Percentiles rank a stretch among this genome's conserved stretches.
These are phyloP conservation scores for Globisporangium apiculatum DNA, from an alignment of 352 stramenopile genomes.

Conservation along the genomic window DNA sequence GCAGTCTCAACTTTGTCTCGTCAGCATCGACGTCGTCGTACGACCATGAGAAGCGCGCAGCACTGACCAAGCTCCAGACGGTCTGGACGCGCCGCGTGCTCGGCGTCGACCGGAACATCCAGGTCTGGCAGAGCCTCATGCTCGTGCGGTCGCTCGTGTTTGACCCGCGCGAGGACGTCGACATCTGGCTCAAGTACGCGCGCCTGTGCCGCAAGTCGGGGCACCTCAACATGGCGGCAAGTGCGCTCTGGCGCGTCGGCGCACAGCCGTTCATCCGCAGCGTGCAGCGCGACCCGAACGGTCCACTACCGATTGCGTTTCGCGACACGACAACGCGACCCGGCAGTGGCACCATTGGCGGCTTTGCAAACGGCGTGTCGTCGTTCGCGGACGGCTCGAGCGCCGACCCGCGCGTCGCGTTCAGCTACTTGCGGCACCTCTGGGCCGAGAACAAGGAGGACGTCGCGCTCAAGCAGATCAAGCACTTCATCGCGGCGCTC, in stretches of 20 bases:
- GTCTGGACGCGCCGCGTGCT: slow-evolving; percentile 88
- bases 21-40: slow-evolving; percentile 68
- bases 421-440: slow-evolving; percentile 76
- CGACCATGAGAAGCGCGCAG: slow-evolving; percentile 61
- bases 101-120: slow-evolving; percentile 91
- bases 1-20: slow-evolving; percentile 73
- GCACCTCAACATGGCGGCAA: slow-evolving; percentile 81
- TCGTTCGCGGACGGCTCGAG: slow-evolving; percentile 60
- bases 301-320: slow-evolving; percentile 65
- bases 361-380: slow-evolving; percentile 46
- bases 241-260: slow-evolving; percentile 73
- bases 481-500: slow-evolving; percentile 78
- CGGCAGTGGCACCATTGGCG: slow-evolving; percentile 32
- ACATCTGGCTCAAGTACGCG: slow-evolving; percentile 94
- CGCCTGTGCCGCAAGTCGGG: slow-evolving; percentile 88
- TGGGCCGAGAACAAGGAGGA: slow-evolving; percentile 83
- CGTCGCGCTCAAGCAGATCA: slow-evolving; percentile 74
- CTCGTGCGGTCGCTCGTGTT: slow-evolving; percentile 92
- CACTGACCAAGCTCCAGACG: slow-evolving; percentile 68
- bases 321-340: slow-evolving; percentile 12
- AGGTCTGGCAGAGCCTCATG: slow-evolving; percentile 94
- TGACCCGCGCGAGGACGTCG: slow-evolving; percentile 83
- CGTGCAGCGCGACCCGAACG: slow-evolving; percentile 59
- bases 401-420: slow-evolving; percentile 68
- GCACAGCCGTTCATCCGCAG: slow-evolving; percentile 74